Percentiles rank a stretch among this genome's conserved stretches.
Conservation (phyloP, 306 rosid genomes). For the Lathyrus tuberosus region DNA sequence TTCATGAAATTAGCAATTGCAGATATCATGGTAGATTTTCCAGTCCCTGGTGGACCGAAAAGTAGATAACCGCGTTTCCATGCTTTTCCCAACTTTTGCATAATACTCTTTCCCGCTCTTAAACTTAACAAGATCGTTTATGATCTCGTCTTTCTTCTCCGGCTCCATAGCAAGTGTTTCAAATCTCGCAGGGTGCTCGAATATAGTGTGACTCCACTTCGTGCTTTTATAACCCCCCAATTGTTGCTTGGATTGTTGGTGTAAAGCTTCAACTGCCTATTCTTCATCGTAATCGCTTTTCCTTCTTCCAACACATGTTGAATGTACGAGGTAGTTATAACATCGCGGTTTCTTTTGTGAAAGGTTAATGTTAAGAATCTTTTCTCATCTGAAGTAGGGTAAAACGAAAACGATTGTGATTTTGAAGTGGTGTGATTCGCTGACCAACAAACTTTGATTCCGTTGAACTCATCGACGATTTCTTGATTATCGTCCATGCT, state of each 20-base stretch:
- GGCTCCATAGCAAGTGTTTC: constrained; percentile 58
- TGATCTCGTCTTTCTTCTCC: constrained; percentile 48
- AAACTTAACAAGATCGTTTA: constrained; percentile 53
- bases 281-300: constrained; percentile 26
- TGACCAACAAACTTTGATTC: constrained; percentile 58
- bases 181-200: constrained; percentile 68
- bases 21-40: constrained; percentile 67
- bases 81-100: constrained; percentile 60
- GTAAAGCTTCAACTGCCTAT: constrained; percentile 52
- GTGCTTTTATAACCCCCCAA: constrained; percentile 33
- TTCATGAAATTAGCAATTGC: constrained; percentile 70
- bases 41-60: constrained; percentile 71
- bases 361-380: constrained; percentile 40
- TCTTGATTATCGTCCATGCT: constrained; percentile 63
- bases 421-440: constrained; percentile 10
- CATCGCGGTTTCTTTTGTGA: constrained; percentile 42
- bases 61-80: constrained; percentile 72
- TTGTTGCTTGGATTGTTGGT: constrained; percentile 47
- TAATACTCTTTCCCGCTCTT: constrained; percentile 57
- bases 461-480: constrained; percentile 46
- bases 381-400: background rate
- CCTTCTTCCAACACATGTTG: constrained; percentile 44
- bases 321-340: constrained; percentile 40
- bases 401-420: background rate
- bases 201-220: constrained; percentile 56